These are phyloP conservation scores for Peziza echinospora DNA, from an alignment of 495 filamentous ascomycete genomes.

Conservation along the genomic window DNA sequence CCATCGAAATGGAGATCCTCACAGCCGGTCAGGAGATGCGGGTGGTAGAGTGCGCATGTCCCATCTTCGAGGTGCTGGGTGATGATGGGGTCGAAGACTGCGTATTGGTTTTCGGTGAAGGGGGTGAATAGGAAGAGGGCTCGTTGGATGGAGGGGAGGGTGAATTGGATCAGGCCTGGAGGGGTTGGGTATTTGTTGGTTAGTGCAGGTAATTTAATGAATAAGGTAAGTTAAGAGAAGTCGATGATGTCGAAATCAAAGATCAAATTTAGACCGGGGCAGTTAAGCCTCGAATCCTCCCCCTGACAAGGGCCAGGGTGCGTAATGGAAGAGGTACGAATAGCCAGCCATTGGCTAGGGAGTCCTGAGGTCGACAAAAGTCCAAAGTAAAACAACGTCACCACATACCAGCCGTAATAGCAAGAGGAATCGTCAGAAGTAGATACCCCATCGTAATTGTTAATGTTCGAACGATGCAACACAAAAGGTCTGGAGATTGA, in stretches of 20 bases:
- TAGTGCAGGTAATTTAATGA: not conserved
- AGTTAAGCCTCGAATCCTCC: too few species aligned
- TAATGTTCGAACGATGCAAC: too few species aligned
- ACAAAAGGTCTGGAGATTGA: too few species aligned
- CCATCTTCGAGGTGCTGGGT: conserved; percentile 6
- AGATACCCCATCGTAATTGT: not conserved
- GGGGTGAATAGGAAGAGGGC: conserved; percentile 5
- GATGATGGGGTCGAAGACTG: conserved; percentile 14
- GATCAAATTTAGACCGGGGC: too few species aligned
- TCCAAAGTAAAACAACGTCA: too few species aligned
- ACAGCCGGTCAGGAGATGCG: conserved; percentile 10
- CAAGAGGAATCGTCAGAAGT: not conserved
- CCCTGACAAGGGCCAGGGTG: too few species aligned
- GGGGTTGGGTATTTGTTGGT: not conserved
- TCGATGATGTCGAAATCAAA: too few species aligned
- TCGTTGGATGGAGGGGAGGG: conserved; percentile 7
- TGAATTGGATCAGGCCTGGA: conserved; percentile 5
- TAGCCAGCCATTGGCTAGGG: too few species aligned
- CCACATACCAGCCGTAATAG: not conserved
- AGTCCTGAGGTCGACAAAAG: too few species aligned
- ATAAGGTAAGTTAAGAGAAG: not conserved
- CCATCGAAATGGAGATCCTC: conserved; percentile 14
- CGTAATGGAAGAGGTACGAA: too few species aligned
- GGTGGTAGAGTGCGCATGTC: conserved; percentile 11
- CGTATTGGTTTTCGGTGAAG: conserved; percentile 4